Percentiles rank a stretch among this genome's conserved stretches.
Conservation (phyloP, 148 eudicot species). For the Vaccinium corymbosum region DNA sequence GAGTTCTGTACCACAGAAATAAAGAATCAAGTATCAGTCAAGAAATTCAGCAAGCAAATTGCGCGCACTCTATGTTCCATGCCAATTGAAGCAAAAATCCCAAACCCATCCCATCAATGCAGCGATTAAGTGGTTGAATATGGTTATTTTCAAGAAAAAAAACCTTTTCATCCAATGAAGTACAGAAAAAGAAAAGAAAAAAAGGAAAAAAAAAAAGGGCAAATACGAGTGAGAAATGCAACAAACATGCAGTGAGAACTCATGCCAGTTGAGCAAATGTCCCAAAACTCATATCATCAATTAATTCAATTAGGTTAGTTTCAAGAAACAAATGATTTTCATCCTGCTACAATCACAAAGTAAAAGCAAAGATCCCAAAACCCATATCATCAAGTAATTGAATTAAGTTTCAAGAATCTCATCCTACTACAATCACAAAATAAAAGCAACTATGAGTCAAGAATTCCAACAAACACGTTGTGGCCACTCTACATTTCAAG, state of each 20-base stretch:
- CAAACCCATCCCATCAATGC: neutral
- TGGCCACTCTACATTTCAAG: neutral
- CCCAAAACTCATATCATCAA: conserved; percentile 20
- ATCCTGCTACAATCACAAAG: conserved; percentile 34
- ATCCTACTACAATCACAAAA: conserved; percentile 35
- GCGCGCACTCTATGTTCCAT: neutral
- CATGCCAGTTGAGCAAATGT: neutral
- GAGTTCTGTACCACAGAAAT: conserved; percentile 14
- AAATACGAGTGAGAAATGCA: conserved; percentile 14
- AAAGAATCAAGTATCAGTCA: neutral
- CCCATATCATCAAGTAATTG: conserved; percentile 20
- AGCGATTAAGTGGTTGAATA: neutral
- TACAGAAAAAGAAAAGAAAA: neutral
- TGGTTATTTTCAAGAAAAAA: conserved; percentile 5
- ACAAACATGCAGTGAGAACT: neutral
- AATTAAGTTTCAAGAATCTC: conserved; percentile 24
- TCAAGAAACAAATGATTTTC: conserved; percentile 22
- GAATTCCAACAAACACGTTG: conserved; percentile 12
- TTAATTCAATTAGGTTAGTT: conserved; percentile 20
- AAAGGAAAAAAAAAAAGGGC: too few species aligned
- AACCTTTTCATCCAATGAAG: neutral
- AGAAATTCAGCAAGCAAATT: neutral
- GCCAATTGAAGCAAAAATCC: conserved; percentile 8
- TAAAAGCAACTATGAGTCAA: conserved; percentile 10
- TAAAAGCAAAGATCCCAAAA: neutral